Evolutionary conservation across 1,284 basidiomycete species (phyloP).

Genomic region (Papiliotrema laurentii): DNA sequence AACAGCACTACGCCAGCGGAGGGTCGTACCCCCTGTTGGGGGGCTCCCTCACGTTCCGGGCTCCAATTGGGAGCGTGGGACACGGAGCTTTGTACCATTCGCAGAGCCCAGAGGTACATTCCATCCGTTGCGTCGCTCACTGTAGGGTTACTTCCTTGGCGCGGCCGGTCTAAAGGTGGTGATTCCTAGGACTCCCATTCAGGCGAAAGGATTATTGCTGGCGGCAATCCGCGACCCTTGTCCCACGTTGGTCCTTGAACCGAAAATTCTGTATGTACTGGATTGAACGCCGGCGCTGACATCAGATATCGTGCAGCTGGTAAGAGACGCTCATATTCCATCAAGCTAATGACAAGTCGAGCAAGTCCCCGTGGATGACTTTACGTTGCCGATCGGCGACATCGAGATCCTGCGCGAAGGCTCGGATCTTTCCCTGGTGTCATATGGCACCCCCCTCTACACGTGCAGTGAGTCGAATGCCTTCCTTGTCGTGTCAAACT

Average conservation of each 20-base stretch:
- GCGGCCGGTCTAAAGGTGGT: conserved; percentile 88
- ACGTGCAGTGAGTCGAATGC: conserved; percentile 74
- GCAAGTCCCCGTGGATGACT: conserved; percentile 87
- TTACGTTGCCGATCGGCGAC: conserved; percentile 67
- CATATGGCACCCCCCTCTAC: conserved; percentile 90
- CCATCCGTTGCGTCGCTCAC: not conserved
- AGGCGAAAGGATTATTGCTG: conserved; percentile 86
- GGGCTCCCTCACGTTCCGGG: conserved; percentile 80
- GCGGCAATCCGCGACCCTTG: conserved; percentile 84
- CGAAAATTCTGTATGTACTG: conserved; percentile 57
- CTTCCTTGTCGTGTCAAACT: conserved; percentile 31
- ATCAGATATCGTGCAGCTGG: conserved; percentile 34
- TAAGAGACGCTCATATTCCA: conserved; percentile 5
- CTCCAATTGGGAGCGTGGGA: conserved; percentile 84
- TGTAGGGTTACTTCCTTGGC: conserved; percentile 77
- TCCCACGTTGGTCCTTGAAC: conserved; percentile 91
- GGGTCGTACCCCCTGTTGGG: conserved; percentile 62
- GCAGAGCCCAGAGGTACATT: conserved; percentile 70
- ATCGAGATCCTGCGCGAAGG: conserved; percentile 73
- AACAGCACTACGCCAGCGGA: conserved; percentile 83
- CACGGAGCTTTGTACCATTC: conserved; percentile 92
- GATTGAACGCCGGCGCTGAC: conserved; percentile 3
- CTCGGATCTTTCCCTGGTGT: conserved; percentile 76
- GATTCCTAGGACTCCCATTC: conserved; percentile 85
- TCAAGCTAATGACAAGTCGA: conserved; percentile 58